Evolutionary conservation across 805 yeast species (phyloP).

Genomic region (Wickerhamomyces ciferrii): DNA sequence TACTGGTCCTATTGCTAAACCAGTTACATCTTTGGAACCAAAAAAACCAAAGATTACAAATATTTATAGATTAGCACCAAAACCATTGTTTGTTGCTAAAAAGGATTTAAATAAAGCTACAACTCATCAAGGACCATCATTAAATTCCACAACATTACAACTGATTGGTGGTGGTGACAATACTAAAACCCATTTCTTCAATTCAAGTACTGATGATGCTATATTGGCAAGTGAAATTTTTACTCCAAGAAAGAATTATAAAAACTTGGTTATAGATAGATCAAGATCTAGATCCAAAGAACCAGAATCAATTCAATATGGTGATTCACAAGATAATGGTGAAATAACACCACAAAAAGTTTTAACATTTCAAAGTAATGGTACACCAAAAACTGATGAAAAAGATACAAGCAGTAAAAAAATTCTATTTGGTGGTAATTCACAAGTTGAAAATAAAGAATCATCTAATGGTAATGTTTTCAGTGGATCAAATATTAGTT

Average conservation of each 20-base stretch:
- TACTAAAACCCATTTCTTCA: slow-evolving; percentile 26
- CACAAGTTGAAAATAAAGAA: background rate
- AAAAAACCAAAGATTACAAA: slow-evolving; percentile 56
- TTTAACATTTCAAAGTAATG: slow-evolving; percentile 6
- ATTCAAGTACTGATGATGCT: slow-evolving; percentile 54
- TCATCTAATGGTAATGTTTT: background rate
- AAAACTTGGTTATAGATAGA: slow-evolving; percentile 49
- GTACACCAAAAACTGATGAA: background rate
- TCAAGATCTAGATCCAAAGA: slow-evolving; percentile 2
- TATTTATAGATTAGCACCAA: slow-evolving; percentile 63
- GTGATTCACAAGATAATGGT: background rate
- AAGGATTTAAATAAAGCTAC: slow-evolving; percentile 2
- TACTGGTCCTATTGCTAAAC: slow-evolving; percentile 40
- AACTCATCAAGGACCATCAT: background rate
- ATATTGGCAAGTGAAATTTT: slow-evolving; percentile 69
- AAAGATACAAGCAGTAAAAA: background rate
- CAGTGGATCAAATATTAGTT: background rate
- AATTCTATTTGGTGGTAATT: slow-evolving; percentile 1
- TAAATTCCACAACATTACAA: slow-evolving; percentile 1
- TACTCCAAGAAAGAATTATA: slow-evolving; percentile 53
- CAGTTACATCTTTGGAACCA: slow-evolving; percentile 38
- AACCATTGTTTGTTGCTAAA: slow-evolving; percentile 40
- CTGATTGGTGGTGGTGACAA: slow-evolving; percentile 1
- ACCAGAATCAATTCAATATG: background rate
- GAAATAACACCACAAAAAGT: slow-evolving; percentile 6